Evolutionary conservation across 106 monocot genomes (phyloP).

Genomic region (Dioscorea zingiberensis): DNA sequence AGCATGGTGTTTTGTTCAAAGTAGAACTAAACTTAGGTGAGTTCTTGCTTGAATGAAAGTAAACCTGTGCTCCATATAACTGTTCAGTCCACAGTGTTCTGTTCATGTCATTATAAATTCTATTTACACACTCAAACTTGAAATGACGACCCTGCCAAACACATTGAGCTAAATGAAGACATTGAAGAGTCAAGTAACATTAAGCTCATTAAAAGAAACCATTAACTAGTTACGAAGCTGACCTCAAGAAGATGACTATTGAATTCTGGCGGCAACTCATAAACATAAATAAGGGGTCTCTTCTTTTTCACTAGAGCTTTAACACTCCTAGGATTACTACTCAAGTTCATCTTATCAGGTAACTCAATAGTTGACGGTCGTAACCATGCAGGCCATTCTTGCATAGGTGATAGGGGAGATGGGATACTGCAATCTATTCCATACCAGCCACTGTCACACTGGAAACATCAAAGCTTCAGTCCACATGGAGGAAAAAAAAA

Average conservation of each 20-base stretch:
- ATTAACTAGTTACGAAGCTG: not conserved
- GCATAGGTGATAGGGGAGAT: slow-evolving; percentile 41
- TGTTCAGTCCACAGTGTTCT: slow-evolving; percentile 75
- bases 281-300: slow-evolving; percentile 94
- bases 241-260: slow-evolving; percentile 94
- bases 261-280: slow-evolving; percentile 92
- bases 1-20: too few relatives aligned
- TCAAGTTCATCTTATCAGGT: slow-evolving; percentile 3
- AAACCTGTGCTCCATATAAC: slow-evolving; percentile 91
- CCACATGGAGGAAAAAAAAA: not conserved
- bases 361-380: slow-evolving; percentile 49
- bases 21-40: too few relatives aligned
- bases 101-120: slow-evolving; percentile 70
- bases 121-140: slow-evolving; percentile 79
- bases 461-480: slow-evolving; percentile 11
- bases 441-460: slow-evolving; percentile 85
- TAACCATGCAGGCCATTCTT: slow-evolving; percentile 81
- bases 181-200: not conserved
- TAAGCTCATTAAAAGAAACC: not conserved
- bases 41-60: not conserved
- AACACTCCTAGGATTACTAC: slow-evolving; percentile 15
- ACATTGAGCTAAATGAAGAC: not conserved
- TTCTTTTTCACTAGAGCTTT: slow-evolving; percentile 60
- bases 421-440: slow-evolving; percentile 98
- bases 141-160: slow-evolving; percentile 69